Percentiles rank a stretch among this genome's conserved stretches.
Conservation (phyloP, 441 rosid genomes). For the Brassica balearica region DNA sequence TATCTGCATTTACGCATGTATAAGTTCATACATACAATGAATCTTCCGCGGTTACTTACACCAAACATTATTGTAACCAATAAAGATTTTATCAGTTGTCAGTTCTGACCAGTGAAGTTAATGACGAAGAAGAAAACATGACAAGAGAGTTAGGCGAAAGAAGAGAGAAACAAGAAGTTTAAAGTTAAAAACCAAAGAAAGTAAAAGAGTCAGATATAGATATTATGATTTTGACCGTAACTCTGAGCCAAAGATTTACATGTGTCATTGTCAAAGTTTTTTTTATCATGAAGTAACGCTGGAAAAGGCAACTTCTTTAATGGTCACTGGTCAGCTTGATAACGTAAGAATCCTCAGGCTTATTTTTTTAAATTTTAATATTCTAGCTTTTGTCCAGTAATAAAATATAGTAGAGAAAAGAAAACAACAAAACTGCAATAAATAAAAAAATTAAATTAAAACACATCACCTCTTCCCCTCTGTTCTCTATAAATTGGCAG, state of each 20-base stretch:
- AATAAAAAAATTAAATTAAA: constrained; percentile 45
- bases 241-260: constrained; percentile 39
- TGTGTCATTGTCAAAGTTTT: constrained; percentile 39
- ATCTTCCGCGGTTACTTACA: constrained; percentile 36
- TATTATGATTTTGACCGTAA: constrained; percentile 40
- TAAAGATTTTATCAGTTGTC: constrained; percentile 25
- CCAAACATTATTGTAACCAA: constrained; percentile 27
- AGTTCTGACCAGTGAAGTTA: constrained; percentile 36
- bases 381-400: neutral
- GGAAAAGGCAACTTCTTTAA: constrained; percentile 42
- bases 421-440: constrained; percentile 22
- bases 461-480: constrained; percentile 49
- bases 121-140: constrained; percentile 14
- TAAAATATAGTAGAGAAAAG: neutral
- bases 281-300: constrained; percentile 31
- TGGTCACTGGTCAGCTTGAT: constrained; percentile 43
- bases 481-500: constrained; percentile 46
- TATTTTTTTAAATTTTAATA: neutral
- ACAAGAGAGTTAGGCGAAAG: constrained; percentile 24
- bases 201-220: constrained; percentile 29
- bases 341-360: constrained; percentile 43
- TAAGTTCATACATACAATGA: constrained; percentile 9
- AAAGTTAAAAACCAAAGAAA: constrained; percentile 27
- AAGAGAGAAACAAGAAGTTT: constrained; percentile 8
- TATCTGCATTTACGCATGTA: constrained; percentile 27